Evolutionary conservation across 257 asterid species (phyloP), one percentile per base, ranked within the genome.

Genomic region (Ajuga chamaepitys): DNA sequence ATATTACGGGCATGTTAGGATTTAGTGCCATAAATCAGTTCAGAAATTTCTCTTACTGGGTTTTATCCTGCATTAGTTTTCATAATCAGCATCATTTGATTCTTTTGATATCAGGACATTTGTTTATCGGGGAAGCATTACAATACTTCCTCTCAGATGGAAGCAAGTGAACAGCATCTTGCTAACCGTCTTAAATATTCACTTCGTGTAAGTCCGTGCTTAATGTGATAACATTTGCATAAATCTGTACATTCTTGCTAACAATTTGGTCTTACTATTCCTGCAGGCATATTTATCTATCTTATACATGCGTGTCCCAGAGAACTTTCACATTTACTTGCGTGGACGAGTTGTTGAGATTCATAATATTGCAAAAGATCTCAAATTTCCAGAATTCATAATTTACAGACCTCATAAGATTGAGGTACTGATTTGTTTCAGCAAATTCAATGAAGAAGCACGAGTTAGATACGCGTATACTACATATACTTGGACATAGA

Each of bases 271-370:
- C 45, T n/a, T 77, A 58, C 50, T 70, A 67, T 70, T 53, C 53
- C 64, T 74, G 73, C 95, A 92, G 98, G 95, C 91, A 53, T 92
- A 92, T 76, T 76, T 92, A 73, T 89, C 97, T 45, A 54, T 92
- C 67, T 76, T 92, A 74, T 92, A 92, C 76, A 71, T 89, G 78
- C 85, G 68, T 51, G 70, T 75, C 56, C 91, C 89, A 10, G 77
- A 70, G 66, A 81, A 80, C 63, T 87, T 92, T 74, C 55, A 59
- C 76, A 82, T 89, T 55, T 17, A 81, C 65, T 65, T 92, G 78
- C 89, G 97, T 57, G 96, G 97, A 40, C 73, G 66, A 74, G 70
- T 61, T 73, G 84, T 92, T 38, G 85, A 82, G 73, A 78, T 80
- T 78, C 95, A 89, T 69, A 87, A 71, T 78, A 80, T 92, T 58